A percentile compares a stretch with the other conserved stretches of the same genome.
Evolutionary conservation across 2,329 filamentous ascomycete species (phyloP).

Genomic region (Colletotrichum acutatum): DNA sequence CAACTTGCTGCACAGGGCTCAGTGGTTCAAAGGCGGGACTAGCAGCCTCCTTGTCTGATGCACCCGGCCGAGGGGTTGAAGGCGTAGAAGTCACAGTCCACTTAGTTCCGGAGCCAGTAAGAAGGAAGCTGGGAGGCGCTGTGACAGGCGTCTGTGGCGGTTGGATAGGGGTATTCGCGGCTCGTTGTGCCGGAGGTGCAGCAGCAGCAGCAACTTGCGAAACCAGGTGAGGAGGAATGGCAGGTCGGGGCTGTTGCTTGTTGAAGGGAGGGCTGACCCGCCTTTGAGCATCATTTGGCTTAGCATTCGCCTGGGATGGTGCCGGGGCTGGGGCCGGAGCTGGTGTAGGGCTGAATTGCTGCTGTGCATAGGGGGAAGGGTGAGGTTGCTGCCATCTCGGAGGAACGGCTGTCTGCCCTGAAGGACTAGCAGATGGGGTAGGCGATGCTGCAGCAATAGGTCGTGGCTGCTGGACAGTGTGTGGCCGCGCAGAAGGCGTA

Average conservation of each 20-base stretch:
- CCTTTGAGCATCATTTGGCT: constrained; percentile 41
- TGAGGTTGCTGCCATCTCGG: constrained; percentile 48
- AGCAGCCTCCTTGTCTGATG: constrained; percentile 47
- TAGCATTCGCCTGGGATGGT: constrained; percentile 37
- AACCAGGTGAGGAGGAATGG: constrained; percentile 54
- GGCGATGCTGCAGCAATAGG: constrained; percentile 36
- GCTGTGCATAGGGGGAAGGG: constrained; percentile 41
- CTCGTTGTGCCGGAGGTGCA: constrained; percentile 42
- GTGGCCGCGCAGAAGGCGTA: constrained; percentile 46
- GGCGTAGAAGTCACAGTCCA: constrained; percentile 69
- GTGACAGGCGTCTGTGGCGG: constrained; percentile 48
- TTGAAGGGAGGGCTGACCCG: constrained; percentile 44
- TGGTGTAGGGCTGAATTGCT: constrained; percentile 38
- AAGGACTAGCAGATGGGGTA: constrained; percentile 21
- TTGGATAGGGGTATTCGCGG: constrained; percentile 43
- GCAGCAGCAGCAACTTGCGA: constrained; percentile 50
- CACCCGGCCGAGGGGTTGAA: constrained; percentile 62
- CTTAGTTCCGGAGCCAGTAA: constrained; percentile 61
- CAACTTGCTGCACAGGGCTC: constrained; percentile 61
- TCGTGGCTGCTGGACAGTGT: constrained; percentile 41
- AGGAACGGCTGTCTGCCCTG: constrained; percentile 35
- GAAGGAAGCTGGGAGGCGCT: constrained; percentile 41
- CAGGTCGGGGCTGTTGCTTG: constrained; percentile 47
- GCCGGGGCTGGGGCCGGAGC: constrained; percentile 38
- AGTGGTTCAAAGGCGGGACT: constrained; percentile 69